Conservation (phyloP, 2,329 filamentous ascomycete genomes). For the Incumbomyces delicatus region DNA sequence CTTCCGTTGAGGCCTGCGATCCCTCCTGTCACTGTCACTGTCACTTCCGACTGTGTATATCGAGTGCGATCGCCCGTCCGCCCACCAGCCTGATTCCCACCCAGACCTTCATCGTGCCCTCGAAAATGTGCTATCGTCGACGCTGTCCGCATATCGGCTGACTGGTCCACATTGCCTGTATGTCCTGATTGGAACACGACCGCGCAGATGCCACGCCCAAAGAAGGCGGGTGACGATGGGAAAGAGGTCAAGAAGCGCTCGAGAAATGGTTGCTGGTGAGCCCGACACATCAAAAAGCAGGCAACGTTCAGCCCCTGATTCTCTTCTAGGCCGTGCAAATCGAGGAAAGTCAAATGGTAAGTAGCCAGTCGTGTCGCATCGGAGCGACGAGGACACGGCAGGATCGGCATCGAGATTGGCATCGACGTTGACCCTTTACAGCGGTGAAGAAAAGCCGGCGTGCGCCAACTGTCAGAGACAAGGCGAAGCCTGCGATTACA, state of each 20-base stretch:
- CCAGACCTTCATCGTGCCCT: not conserved
- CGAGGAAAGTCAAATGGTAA: constrained; percentile 67
- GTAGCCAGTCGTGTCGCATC: constrained; percentile 2
- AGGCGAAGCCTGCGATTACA: constrained; percentile 69
- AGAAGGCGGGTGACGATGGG: constrained; percentile 42
- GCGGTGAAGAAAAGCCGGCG: constrained; percentile 62
- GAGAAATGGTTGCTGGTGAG: constrained; percentile 58
- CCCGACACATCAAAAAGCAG: not conserved
- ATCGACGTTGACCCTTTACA: constrained; percentile 19
- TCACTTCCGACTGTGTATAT: too few species aligned
- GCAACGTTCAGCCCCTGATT: not conserved
- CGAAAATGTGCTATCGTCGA: not conserved
- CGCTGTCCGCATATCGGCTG: not conserved
- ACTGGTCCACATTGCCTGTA: not conserved
- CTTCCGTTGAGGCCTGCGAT: too few species aligned
- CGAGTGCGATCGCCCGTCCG: too few species aligned
- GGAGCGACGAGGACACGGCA: not conserved
- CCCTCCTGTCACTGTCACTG: too few species aligned
- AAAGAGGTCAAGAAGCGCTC: constrained; percentile 56
- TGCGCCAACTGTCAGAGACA: constrained; percentile 65
- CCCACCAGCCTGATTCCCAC: not conserved
- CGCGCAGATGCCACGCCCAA: constrained; percentile 52
- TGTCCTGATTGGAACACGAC: constrained; percentile 8
- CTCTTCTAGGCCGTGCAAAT: constrained; percentile 61
- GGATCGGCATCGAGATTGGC: not conserved